Percentiles rank a stretch among this genome's conserved stretches.
These are phyloP conservation scores for Dactylellina sp. DNA, from an alignment of 2,329 filamentous ascomycete species.

Conservation along the genomic window DNA sequence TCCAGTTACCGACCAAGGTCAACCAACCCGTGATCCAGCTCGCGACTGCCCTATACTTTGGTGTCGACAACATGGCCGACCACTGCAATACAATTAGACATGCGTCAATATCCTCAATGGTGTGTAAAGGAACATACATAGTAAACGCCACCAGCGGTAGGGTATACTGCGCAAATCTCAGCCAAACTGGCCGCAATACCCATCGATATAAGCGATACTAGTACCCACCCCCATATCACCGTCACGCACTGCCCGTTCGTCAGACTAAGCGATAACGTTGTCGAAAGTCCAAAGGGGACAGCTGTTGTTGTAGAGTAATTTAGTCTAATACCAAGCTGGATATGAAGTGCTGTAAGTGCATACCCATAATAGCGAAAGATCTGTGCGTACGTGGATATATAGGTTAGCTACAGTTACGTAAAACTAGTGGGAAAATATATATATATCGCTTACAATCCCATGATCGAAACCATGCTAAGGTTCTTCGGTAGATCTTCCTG, in stretches of 20 bases:
- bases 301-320: constrained; percentile 62
- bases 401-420: constrained; percentile 6
- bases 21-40: constrained; percentile 79
- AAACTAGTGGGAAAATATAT: not conserved
- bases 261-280: constrained; percentile 76
- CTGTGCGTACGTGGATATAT: constrained; percentile 60
- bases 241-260: constrained; percentile 77
- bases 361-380: constrained; percentile 78
- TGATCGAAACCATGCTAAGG: constrained; percentile 76
- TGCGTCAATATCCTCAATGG: too few relatives aligned
- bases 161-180: constrained; percentile 77
- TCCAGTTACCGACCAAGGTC: constrained; percentile 80
- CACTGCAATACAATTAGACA: constrained; percentile 60
- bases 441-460: constrained; percentile 68
- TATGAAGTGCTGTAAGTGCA: not conserved
- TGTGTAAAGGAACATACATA: constrained; percentile 64
- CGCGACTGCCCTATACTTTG: constrained; percentile 74
- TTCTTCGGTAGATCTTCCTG: constrained; percentile 73
- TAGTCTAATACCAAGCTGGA: not conserved
- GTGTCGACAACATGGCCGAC: constrained; percentile 75
- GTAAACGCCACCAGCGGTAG: constrained; percentile 77
- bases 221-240: constrained; percentile 77
- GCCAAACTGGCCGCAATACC: constrained; percentile 75
- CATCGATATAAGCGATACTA: constrained; percentile 73
- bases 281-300: constrained; percentile 75